phyloP scores from a whole-genome alignment of 176 grass and related monocot species.

The Puya raimondii region DNA sequence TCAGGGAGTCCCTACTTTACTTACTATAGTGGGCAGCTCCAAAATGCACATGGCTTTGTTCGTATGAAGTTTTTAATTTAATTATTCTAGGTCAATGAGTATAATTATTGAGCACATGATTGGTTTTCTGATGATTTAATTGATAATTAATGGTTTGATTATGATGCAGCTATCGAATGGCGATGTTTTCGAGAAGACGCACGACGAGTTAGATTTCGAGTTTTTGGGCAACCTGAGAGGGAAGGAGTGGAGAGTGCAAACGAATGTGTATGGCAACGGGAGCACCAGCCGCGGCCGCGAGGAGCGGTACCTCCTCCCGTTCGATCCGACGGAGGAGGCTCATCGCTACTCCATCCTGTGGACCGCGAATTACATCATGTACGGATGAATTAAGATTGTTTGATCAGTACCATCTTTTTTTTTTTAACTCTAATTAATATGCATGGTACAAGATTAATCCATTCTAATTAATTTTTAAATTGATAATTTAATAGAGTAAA shows the following conservation, averaged over 20 bases:
- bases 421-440: no score
- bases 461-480: no score
- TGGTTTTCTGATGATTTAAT: no score
- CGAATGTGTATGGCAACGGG: conserved; percentile 80
- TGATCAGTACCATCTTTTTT: no score
- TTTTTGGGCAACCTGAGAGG: conserved; percentile 59
- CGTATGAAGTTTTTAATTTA: not conserved
- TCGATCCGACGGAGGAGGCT: conserved; percentile 41
- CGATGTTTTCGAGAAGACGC: conserved; percentile 43
- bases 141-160: no score
- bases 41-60: no score
- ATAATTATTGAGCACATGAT: not conserved
- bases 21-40: no score
- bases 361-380: conserved; percentile 62
- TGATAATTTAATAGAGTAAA: no score
- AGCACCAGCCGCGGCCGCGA: conserved; percentile 70
- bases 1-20: no score
- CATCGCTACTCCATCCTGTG: conserved; percentile 83
- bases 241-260: conserved; percentile 66
- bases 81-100: conserved; percentile 8
- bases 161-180: conserved; percentile 65
- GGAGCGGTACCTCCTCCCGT: conserved; percentile 75
- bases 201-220: conserved; percentile 91
- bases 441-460: no score
- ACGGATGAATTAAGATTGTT: not conserved